Conservation (phyloP, 139 green algal genomes). For the Volvox reticuliferus region DNA sequence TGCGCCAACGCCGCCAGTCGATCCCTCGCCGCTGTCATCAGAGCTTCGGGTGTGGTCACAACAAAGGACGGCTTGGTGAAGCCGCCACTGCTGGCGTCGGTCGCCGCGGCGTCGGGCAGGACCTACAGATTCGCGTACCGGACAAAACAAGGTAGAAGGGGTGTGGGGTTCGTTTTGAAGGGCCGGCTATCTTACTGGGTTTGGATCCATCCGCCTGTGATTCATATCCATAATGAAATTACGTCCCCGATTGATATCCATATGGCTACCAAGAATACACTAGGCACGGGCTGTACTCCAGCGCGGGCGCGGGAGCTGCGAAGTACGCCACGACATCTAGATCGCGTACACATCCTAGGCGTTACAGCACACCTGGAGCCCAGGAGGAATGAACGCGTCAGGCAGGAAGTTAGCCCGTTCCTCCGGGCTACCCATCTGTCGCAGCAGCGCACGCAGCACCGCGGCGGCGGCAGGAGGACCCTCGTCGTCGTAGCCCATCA, state of each 20-base stretch:
- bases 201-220: too few relatives aligned
- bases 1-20: not conserved
- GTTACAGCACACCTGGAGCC: conserved; percentile 37
- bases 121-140: not conserved
- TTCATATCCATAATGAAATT: too few relatives aligned
- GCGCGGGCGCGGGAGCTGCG: too few relatives aligned
- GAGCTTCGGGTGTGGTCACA: not conserved
- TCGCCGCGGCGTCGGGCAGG: too few relatives aligned
- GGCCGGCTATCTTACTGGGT: too few relatives aligned
- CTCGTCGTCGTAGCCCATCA: conserved; percentile 54
- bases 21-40: not conserved
- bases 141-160: too few relatives aligned
- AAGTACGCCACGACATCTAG: too few relatives aligned
- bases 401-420: conserved; percentile 54
- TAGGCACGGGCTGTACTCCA: too few relatives aligned
- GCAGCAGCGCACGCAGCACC: conserved; percentile 46
- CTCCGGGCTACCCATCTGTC: conserved; percentile 40
- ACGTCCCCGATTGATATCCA: too few relatives aligned
- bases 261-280: too few relatives aligned
- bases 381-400: conserved; percentile 52
- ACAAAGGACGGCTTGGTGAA: not conserved
- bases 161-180: too few relatives aligned
- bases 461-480: not conserved
- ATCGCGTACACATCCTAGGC: too few relatives aligned
- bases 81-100: not conserved